Evolutionary conservation across 2,329 filamentous ascomycete genomes (phyloP), one percentile per base, ranked within the genome.

Genomic region (Teratosphaeria gauchensis): DNA sequence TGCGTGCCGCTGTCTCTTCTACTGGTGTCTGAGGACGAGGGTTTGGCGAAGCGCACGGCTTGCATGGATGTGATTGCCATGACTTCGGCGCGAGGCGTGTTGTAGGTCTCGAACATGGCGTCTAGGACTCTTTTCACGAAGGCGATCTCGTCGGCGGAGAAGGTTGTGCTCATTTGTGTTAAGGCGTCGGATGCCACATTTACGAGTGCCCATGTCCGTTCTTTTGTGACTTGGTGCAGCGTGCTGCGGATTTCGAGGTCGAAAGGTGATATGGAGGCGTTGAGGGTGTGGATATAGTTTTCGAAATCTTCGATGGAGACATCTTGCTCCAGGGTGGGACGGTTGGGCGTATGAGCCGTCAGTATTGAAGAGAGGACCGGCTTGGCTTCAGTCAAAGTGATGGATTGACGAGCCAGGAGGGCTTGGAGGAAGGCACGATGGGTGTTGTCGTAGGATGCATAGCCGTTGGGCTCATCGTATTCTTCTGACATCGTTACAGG

Each of bases 361-460:
- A 87, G 79, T 57, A 97, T 92, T 33, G 81, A 82, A 2, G 92
- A 90, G 14, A 97, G 79, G 28, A 96, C 77, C 0, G 84, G 82
- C 67, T 84, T 84, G 12, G 86, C 85, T 67, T 95, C 84, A 56
- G 84, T 79, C 62, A 88, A 84, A 0, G 89, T 95, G 72, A 97
- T 80, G 52, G 85, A 84, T 24, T 89, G 88, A 55, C 86, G 85
- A 2, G 89, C 84, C 73, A 96, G 80, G 65, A 99, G 85, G 54
- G 89, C 89, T 74, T 99, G 94, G 0, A 97, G 79, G 69, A 99
- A 96, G 8, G 92, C 92, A 59, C 90, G 87, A 72, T 96, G 89
- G 62, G 80, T 81, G 70, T 95, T 78, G 66, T 80, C 76, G 67
- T 85, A 86, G 16, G 56, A 52, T 31, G 19, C 55, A n/a, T 60